A percentile compares a stretch with the other conserved stretches of the same genome.
Conservation (phyloP, 768 basidiomycete species). For the Gloeophyllum trabeum region DNA sequence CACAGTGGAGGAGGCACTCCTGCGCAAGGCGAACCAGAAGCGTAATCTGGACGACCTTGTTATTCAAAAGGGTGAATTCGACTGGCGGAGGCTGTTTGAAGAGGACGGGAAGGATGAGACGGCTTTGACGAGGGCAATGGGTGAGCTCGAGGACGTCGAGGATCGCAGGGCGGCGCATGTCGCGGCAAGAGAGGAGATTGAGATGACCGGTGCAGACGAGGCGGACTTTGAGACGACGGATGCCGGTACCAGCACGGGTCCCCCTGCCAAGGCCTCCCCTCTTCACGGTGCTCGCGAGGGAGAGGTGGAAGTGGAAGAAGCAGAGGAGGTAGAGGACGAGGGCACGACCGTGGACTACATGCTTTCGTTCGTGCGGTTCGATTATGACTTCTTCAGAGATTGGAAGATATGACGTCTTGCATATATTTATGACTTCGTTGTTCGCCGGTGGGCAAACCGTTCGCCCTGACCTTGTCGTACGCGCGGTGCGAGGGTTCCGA, state of each 20-base stretch:
- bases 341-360: conserved; percentile 81
- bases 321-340: conserved; percentile 26
- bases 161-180: conserved; percentile 75
- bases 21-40: conserved; percentile 97
- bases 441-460: too few relatives aligned
- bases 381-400: conserved; percentile 62
- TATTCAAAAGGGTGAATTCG: conserved; percentile 90
- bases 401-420: conserved; percentile 39
- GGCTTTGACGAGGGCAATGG: conserved; percentile 65
- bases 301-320: conserved; percentile 17
- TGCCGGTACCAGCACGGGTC: not conserved
- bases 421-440: too few relatives aligned
- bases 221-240: conserved; percentile 46
- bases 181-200: conserved; percentile 64
- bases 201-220: conserved; percentile 67
- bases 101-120: conserved; percentile 40
- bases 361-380: conserved; percentile 50
- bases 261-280: conserved; percentile 4
- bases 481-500: too few relatives aligned
- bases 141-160: conserved; percentile 80
- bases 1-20: conserved; percentile 94
- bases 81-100: conserved; percentile 79
- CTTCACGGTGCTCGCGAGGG: too few relatives aligned
- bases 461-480: too few relatives aligned
- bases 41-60: conserved; percentile 83